A percentile compares a stretch with the other conserved stretches of the same genome.
phyloP scores from a whole-genome alignment of 2,329 filamentous ascomycete genomes.

The Zarea fungicola region DNA sequence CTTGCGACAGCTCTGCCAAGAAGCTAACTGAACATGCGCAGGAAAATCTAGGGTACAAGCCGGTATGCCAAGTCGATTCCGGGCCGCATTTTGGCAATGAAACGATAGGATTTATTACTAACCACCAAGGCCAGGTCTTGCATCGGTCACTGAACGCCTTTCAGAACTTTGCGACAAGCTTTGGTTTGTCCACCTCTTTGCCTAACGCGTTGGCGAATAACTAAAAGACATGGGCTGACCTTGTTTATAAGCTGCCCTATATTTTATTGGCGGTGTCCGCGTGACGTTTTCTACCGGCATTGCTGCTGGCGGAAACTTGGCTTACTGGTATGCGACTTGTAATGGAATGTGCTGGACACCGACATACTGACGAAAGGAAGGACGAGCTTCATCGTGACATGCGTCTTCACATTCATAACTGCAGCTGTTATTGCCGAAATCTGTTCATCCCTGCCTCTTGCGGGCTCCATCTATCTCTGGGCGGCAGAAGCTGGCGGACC shows the following conservation, averaged over 20 bases:
- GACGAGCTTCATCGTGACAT: conserved; percentile 56
- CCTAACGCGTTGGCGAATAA: background rate
- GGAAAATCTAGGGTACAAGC: conserved; percentile 23
- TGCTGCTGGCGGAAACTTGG: conserved; percentile 53
- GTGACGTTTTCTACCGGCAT: conserved; percentile 60
- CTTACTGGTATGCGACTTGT: conserved; percentile 47
- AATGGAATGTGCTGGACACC: background rate
- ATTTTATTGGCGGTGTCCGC: conserved; percentile 55
- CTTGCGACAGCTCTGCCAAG: background rate
- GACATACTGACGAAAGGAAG: conserved; percentile 23
- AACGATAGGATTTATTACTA: background rate
- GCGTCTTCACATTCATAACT: conserved; percentile 56
- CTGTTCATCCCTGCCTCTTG: conserved; percentile 53
- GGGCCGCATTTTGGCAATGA: no score
- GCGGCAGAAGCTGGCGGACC: conserved; percentile 54
- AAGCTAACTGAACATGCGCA: conserved; percentile 1
- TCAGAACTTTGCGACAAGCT: conserved; percentile 55
- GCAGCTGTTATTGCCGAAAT: conserved; percentile 56
- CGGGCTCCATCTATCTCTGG: conserved; percentile 57
- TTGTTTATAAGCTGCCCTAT: conserved; percentile 45
- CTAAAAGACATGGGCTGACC: conserved; percentile 13
- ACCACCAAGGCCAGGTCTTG: conserved; percentile 38
- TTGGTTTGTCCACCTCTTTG: conserved; percentile 35
- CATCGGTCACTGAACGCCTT: conserved; percentile 52
- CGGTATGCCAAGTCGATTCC: conserved; percentile 14